phyloP scores from a whole-genome alignment of 306 rosid species.

The Carpinus viminea region DNA sequence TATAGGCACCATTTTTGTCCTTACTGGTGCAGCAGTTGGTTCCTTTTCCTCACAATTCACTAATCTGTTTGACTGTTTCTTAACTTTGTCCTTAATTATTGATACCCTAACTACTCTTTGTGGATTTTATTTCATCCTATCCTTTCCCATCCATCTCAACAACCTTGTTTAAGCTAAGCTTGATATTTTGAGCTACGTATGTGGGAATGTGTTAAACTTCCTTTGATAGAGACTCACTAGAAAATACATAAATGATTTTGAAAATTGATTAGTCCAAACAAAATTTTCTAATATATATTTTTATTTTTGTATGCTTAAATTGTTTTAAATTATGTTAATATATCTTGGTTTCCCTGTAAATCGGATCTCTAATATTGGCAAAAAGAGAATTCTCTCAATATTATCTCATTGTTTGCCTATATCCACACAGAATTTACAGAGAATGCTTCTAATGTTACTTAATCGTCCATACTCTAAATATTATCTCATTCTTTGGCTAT shows the following conservation, averaged over 20 bases:
- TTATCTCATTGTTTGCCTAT: too few species aligned
- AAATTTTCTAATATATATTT: neutral
- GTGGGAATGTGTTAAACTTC: neutral
- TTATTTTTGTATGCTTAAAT: neutral
- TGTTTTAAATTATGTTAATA: neutral
- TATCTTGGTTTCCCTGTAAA: neutral
- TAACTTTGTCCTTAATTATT: neutral
- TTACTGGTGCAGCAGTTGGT: neutral
- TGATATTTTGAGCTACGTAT: neutral
- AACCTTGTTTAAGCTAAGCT: neutral
- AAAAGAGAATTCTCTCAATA: too few species aligned
- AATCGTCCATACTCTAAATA: neutral
- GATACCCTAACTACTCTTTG: neutral
- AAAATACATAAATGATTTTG: neutral
- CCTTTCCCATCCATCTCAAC: neutral
- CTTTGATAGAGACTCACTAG: neutral
- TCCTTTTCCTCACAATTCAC: constrained; percentile 3
- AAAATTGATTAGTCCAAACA: neutral
- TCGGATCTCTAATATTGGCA: neutral
- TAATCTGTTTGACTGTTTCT: neutral
- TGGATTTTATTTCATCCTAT: neutral
- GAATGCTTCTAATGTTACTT: neutral
- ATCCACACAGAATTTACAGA: too few species aligned
- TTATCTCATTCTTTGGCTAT: neutral
- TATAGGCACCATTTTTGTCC: neutral